Evolutionary conservation across 495 filamentous ascomycete genomes (phyloP), one percentile per base, ranked within the genome.

Genomic region (Chlorociboria aeruginascens): DNA sequence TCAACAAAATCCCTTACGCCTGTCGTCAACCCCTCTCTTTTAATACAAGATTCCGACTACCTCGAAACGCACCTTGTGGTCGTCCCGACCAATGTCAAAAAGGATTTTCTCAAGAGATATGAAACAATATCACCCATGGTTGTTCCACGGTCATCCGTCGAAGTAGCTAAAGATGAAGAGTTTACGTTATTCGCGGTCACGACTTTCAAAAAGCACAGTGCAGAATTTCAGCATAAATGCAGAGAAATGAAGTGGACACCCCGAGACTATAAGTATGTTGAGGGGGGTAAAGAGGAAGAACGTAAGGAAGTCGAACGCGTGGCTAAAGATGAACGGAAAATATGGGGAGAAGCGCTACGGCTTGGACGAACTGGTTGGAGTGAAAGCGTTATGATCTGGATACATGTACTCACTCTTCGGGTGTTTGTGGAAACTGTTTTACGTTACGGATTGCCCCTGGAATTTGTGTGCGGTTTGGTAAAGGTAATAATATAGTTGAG

Each of bases 401-500:
- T 89, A 9, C 93, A 97, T 63, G 85, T 92, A 12, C 70, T 96
- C 60, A 83, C 89, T 6, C 68, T 98, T 52, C 72, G 92, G 37
- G 89, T 98, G 33, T 98, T 96, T 64, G 92, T 98, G 14, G 92
- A 98, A 73, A 95, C 89, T 9, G 89, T 97, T 14, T 68, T 97
- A 60, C 76, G 92, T 51, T 98, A 97, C 63, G 92, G 92, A 7
- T 61, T 98, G 51, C 92, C 92, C 31, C 63, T 94, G 55, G 81
- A 87, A 56, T 96, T 87, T 69, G 82, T 94, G 39, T 85, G 79
- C 53, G 87, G 78, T 42, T 66, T 96, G 41, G 68, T 96, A 44
- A 74, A 82, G 79, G 90, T 96, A 78, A 54, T 79, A 68, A 17
- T 42, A 30, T 17, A 9, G 34, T 14, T 14, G 16, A 9, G 14